These are phyloP conservation scores for Phytophthora nicotianae DNA, from an alignment of 352 stramenopile species.

Conservation along the genomic window DNA sequence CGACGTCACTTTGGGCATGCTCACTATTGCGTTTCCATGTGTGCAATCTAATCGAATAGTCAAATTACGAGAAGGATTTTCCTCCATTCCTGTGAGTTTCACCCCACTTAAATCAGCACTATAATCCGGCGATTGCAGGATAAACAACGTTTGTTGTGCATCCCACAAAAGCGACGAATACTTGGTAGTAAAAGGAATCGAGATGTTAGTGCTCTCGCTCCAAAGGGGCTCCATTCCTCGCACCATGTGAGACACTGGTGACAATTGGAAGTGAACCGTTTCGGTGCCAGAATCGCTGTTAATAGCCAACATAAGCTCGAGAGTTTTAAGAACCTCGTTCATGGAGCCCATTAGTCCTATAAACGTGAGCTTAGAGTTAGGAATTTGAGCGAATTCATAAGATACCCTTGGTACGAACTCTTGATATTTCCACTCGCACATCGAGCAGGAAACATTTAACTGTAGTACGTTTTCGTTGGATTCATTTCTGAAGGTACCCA, in stretches of 20 bases:
- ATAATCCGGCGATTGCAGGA: slow-evolving; percentile 9
- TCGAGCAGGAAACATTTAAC: slow-evolving; percentile 30
- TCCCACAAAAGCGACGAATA: slow-evolving; percentile 1
- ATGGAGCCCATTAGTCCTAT: slow-evolving; percentile 19
- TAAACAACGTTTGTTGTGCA: not conserved
- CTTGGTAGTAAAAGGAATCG: slow-evolving; percentile 12
- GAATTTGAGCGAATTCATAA: slow-evolving; percentile 42
- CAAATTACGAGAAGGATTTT: no score
- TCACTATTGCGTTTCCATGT: no score
- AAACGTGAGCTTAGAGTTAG: slow-evolving; percentile 31
- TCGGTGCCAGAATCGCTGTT: slow-evolving; percentile 4
- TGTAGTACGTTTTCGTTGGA: slow-evolving; percentile 21
- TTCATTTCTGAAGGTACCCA: not conserved
- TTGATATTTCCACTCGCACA: slow-evolving; percentile 37
- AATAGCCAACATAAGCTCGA: slow-evolving; percentile 16
- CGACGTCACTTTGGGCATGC: no score
- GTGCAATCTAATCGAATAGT: no score
- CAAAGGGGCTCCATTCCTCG: not conserved
- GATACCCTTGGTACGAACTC: slow-evolving; percentile 44
- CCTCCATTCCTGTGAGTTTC: no score
- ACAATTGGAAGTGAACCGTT: slow-evolving; percentile 19
- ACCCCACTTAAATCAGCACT: not conserved
- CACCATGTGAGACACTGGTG: not conserved
- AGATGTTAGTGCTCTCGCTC: slow-evolving; percentile 15
- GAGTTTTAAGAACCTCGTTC: slow-evolving; percentile 26